These are phyloP conservation scores for Colletotrichum sp. DNA, from an alignment of 2,329 filamentous ascomycete species.

Conservation along the genomic window DNA sequence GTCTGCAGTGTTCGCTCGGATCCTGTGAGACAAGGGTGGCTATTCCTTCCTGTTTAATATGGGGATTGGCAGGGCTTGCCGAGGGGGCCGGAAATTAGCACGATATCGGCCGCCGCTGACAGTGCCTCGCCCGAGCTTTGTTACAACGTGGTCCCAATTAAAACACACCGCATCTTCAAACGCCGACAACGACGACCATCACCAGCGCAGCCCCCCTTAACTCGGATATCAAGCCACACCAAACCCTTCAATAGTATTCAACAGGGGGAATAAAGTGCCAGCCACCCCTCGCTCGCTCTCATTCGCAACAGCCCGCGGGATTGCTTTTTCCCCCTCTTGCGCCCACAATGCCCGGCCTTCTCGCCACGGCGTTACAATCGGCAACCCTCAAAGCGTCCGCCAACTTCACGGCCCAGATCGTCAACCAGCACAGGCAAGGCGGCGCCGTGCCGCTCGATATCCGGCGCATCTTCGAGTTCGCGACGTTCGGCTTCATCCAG, in stretches of 20 bases:
- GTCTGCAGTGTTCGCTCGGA: background rate
- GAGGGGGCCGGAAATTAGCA: slow-evolving; percentile 5
- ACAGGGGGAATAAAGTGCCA: background rate
- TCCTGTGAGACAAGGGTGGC: background rate
- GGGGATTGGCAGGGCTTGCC: slow-evolving; percentile 12
- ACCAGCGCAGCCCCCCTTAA: background rate
- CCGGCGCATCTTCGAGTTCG: slow-evolving; percentile 40
- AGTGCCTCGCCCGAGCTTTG: background rate
- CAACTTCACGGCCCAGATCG: slow-evolving; percentile 19
- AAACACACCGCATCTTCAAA: slow-evolving; percentile 17
- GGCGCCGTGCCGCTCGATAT: slow-evolving; percentile 25
- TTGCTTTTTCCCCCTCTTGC: background rate
- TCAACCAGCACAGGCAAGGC: slow-evolving; percentile 14
- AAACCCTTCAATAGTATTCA: background rate
- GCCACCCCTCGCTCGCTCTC: background rate
- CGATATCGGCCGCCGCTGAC: slow-evolving; percentile 5
- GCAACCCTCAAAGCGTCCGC: slow-evolving; percentile 18
- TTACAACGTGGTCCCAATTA: slow-evolving; percentile 19
- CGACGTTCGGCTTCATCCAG: slow-evolving; percentile 37
- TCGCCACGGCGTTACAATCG: slow-evolving; percentile 18
- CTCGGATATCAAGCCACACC: background rate
- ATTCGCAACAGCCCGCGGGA: fast-evolving
- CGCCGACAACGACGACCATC: background rate
- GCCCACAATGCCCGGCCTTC: slow-evolving; percentile 9
- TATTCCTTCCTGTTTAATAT: slow-evolving; percentile 5